Base-by-base conservation (phyloP, 2,329 filamentous ascomycete genomes). In the Cordyceps militaris region DNA sequence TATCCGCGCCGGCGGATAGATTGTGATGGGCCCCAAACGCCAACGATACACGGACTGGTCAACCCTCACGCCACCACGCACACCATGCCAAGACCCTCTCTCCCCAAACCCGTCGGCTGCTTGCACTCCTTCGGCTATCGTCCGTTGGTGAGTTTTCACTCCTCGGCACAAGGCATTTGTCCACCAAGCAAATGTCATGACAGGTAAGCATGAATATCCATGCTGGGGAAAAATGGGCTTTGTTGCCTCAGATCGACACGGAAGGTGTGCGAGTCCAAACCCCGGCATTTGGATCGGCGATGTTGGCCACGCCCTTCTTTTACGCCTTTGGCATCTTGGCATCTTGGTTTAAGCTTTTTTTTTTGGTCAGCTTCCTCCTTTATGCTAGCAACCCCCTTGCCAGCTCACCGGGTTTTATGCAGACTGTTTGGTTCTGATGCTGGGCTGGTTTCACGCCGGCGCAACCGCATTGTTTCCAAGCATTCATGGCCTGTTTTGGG, bases 1-100 rank as follows among this genome's bases (percentile, higher is more conserved):
- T 55, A 55, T 55, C 52, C 42, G 16, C 42, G 30, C 42, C 52
- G 30, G 52, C 52, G 42, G 52, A 55, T 55, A 36, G 52, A 55
- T 55, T 44, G 38, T 50, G 21, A 48, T 38, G 34, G n/a, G 30
- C 23, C 48, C 48, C 21, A 28, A 46, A 24, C 26, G 19, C 40
- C 42, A 26, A 34, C 26, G 5, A 55, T 38, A 46, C 38, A 44
- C 40, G 21, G 38, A 43, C 19, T 11, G 34, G 14, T 38, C 34
- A 38, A 13, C 14, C 34, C 42, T 36, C 30, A 38, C 42, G 38
- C 36, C 38, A 32, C 30, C 16, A 23, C 36, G 32, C 30, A 30
- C 43, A 38, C 42, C 36, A 19, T 43, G 14, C 44, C 43, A 42
- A 26, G 23, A 28, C 23, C 9, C 11, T 32, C 11, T 11, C 46